These are phyloP conservation scores for Stramenopiles sp. DNA, from an alignment of 352 stramenopile species.

Conservation along the genomic window DNA sequence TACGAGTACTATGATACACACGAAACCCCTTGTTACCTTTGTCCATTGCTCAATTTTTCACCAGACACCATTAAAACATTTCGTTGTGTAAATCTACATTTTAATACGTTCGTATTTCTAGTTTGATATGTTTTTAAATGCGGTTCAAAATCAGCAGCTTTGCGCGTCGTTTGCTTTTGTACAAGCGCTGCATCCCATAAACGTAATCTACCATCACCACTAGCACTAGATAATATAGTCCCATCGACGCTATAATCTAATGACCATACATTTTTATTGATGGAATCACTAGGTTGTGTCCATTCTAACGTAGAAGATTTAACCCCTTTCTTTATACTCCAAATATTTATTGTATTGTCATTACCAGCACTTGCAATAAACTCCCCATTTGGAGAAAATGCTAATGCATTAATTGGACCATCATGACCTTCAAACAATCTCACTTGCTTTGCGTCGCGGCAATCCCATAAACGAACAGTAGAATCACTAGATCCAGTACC, in stretches of 20 bases:
- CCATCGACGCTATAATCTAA: neutral
- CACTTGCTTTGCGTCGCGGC: neutral
- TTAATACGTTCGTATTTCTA: neutral
- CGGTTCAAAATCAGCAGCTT: neutral
- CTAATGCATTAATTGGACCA: neutral
- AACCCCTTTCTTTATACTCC: neutral
- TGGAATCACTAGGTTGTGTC: neutral
- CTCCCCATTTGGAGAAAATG: neutral
- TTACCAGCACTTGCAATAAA: neutral
- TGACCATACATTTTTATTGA: neutral
- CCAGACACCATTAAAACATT: too few relatives aligned
- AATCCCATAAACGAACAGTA: neutral
- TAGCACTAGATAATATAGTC: neutral
- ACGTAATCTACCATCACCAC: neutral
- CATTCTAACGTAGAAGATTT: neutral
- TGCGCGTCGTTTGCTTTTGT: neutral
- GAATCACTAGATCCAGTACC: neutral
- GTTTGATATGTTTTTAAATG: neutral
- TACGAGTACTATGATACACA: too few relatives aligned
- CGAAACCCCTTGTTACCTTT: too few relatives aligned
- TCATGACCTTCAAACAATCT: neutral
- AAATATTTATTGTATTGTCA: neutral
- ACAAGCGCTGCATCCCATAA: neutral
- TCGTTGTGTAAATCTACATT: neutral
- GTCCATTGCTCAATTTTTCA: too few relatives aligned